Base-by-base conservation (phyloP, 192 early-diverging fungal genomes). In the Gonapodya prolifera region DNA sequence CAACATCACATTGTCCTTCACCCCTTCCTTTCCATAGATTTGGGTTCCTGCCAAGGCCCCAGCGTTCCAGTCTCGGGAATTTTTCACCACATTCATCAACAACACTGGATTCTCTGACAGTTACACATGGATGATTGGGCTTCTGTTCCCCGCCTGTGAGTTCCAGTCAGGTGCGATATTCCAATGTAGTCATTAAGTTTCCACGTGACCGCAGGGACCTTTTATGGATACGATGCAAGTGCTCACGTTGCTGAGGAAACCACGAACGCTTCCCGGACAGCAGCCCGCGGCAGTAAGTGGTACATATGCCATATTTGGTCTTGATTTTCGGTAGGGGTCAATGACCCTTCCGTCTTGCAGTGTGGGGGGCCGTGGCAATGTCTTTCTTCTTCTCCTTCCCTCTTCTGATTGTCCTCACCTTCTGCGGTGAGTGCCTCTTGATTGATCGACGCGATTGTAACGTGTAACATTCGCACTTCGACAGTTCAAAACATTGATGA, bases 231-330 rank as follows among this genome's bases (percentile, higher is more conserved):
- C 71, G 71, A 73, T 29, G 71, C 71, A 16, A 30, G 28, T 18
- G 71, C 71, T 2, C 71, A 73, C 71, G 32, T 73, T 32, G 71
- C 71, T 29, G 71, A 73, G 71, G 71, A 73, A 73, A 73, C 71
- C 13, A 73, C 18, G 18, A 32, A 32, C 18, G 71, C 71, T 30
- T 18, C 71, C 18, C 18, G 32, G 71, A 73, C 71, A 16, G 71
- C 71, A 32, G 18, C 71, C 13, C 71, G 71, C 31, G 71, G 71
- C 28, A 73, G 45, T 61, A 23, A 61, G 45, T 61, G 45, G n/a
- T n/a, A n/a, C n/a, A n/a, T n/a, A n/a, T n/a, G n/a, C n/a, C n/a
- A n/a, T n/a, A n/a, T n/a, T n/a, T n/a, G n/a, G n/a, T n/a, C n/a
- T n/a, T n/a, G n/a, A n/a, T n/a, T n/a, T n/a, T n/a, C n/a, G n/a